Evolutionary conservation across 768 basidiomycete genomes (phyloP).

Genomic region (Trametes cinnabarina): DNA sequence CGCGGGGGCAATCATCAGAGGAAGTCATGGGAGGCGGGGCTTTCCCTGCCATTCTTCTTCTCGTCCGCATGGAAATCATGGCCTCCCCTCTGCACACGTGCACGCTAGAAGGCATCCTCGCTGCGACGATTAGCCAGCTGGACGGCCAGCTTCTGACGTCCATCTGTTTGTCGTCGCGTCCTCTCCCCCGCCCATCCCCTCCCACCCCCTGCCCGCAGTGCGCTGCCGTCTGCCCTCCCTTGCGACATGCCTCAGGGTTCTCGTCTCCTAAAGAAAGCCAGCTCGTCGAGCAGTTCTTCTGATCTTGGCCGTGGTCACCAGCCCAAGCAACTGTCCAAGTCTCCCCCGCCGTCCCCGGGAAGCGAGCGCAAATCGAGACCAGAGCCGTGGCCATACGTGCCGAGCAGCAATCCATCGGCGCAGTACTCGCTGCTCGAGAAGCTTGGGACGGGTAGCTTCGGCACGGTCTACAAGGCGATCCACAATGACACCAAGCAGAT

Average conservation of each 20-base stretch:
- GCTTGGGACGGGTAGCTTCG: conserved; percentile 96
- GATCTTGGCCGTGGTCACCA: conserved; percentile 23
- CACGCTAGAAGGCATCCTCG: conserved; percentile 19
- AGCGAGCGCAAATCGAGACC: conserved; percentile 42
- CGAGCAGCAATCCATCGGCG: conserved; percentile 78
- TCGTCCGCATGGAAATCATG: conserved; percentile 10
- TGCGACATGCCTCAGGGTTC: conserved; percentile 44
- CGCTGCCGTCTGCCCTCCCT: background rate
- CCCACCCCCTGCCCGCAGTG: conserved; percentile 20
- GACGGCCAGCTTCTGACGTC: conserved; percentile 4
- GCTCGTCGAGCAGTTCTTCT: conserved; percentile 29
- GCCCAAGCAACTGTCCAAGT: conserved; percentile 31
- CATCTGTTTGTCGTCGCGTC: conserved; percentile 6
- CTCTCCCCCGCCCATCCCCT: conserved; percentile 7
- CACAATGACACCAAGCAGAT: conserved; percentile 93
- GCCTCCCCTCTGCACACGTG: conserved; percentile 24
- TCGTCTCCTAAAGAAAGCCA: conserved; percentile 42
- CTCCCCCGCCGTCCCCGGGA: conserved; percentile 49
- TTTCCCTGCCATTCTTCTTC: conserved; percentile 3
- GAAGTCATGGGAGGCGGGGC: conserved; percentile 17
- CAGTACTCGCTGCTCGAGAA: conserved; percentile 94
- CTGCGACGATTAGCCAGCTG: conserved; percentile 15
- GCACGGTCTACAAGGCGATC: conserved; percentile 95
- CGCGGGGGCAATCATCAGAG: conserved; percentile 8
- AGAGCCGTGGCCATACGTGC: conserved; percentile 62